Evolutionary conservation across 2,329 filamentous ascomycete genomes (phyloP).

Genomic region (Xylaria polymorpha): DNA sequence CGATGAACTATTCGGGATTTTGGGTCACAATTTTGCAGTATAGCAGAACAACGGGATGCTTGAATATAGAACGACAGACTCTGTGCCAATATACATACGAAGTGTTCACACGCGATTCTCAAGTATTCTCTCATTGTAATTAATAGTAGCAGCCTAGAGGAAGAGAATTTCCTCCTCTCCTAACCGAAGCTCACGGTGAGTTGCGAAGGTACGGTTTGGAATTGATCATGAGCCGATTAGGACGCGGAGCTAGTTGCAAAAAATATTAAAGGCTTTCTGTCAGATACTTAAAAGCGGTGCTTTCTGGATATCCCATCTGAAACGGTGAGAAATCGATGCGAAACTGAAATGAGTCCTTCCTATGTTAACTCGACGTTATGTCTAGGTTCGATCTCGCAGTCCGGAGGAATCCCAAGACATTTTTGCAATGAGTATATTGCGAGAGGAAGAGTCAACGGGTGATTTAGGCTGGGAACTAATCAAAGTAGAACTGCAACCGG

Average conservation of each 20-base stretch:
- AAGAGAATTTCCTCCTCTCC: not conserved
- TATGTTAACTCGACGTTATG: not conserved
- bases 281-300: not conserved
- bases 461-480: not conserved
- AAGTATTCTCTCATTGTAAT: not conserved
- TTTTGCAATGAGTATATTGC: not conserved
- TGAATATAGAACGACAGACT: conserved; percentile 13
- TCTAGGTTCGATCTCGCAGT: not conserved
- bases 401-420: not conserved
- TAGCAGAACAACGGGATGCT: conserved; percentile 3
- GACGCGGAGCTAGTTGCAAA: too few species aligned
- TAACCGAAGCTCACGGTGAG: not conserved
- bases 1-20: not conserved
- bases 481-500: not conserved
- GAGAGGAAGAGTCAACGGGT: not conserved
- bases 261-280: not conserved
- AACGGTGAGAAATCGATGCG: too few species aligned
- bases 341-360: not conserved
- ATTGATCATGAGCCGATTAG: not conserved
- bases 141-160: not conserved
- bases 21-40: not conserved
- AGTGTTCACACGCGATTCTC: not conserved
- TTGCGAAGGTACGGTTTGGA: not conserved
- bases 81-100: conserved; percentile 10
- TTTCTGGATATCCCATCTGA: not conserved